Evolutionary conservation across 2,329 filamentous ascomycete species (phyloP).

Genomic region (Lachnellula subtilissima): DNA sequence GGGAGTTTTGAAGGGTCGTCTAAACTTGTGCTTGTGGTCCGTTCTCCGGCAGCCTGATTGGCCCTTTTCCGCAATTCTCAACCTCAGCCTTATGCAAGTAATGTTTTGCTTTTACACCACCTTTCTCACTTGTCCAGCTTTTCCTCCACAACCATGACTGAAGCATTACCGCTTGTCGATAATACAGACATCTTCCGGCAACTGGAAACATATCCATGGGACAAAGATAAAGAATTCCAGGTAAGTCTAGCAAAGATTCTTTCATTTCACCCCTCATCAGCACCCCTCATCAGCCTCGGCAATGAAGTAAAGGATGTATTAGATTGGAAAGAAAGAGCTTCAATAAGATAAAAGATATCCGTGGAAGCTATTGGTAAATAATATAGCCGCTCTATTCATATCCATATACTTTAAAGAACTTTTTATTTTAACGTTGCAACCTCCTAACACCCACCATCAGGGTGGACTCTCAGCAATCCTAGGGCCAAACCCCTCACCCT

Average conservation of each 20-base stretch:
- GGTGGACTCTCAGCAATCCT: slow-evolving; percentile 61
- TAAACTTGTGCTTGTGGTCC: not conserved
- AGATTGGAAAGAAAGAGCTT: not conserved
- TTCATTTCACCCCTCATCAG: not conserved
- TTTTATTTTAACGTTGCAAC: not conserved
- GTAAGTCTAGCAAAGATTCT: slow-evolving; percentile 32
- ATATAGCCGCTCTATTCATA: not conserved
- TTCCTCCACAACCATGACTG: slow-evolving; percentile 5
- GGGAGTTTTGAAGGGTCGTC: slow-evolving; percentile 6
- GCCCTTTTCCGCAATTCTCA: not conserved
- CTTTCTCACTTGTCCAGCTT: slow-evolving; percentile 1
- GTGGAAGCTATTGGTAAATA: not conserved
- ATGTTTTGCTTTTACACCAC: not conserved
- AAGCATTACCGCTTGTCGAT: slow-evolving; percentile 19
- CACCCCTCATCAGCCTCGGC: slow-evolving; percentile 16
- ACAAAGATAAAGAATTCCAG: slow-evolving; percentile 63
- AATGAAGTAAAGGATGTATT: not conserved
- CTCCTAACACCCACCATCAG: slow-evolving; percentile 28
- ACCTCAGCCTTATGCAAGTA: slow-evolving; percentile 9
- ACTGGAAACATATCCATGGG: slow-evolving; percentile 64
- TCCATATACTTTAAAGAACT: not conserved
- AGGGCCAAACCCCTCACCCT: slow-evolving; percentile 49
- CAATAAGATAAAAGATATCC: not conserved
- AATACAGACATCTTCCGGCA: slow-evolving; percentile 49
- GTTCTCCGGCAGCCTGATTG: not conserved